phyloP scores from a whole-genome alignment of 169 alveolate species.

The Plasmodium falciparum region DNA sequence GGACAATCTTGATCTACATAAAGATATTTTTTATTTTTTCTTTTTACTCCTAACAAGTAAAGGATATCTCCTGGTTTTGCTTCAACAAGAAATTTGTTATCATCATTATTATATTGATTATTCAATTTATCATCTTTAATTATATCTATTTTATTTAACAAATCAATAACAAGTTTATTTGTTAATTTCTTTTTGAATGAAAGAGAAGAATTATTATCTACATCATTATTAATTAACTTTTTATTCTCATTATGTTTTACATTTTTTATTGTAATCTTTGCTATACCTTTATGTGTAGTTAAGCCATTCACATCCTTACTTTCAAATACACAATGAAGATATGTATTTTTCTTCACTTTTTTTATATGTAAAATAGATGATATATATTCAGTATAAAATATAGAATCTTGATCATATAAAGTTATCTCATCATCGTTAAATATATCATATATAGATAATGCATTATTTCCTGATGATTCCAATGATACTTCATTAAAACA shows the following conservation, averaged over 20 bases:
- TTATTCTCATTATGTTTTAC: not conserved
- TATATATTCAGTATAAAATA: conserved; percentile 18
- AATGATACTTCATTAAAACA: conserved; percentile 56
- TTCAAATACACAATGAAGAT: conserved; percentile 38
- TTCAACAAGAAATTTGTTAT: not conserved
- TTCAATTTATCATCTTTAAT: conserved; percentile 22
- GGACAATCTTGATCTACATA: conserved; percentile 38
- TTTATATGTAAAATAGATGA: conserved; percentile 48
- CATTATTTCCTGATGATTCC: conserved; percentile 18
- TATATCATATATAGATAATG: conserved; percentile 42
- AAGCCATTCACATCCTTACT: conserved; percentile 15
- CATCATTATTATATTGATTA: not conserved
- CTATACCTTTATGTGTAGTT: conserved; percentile 35
- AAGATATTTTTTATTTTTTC: not conserved
- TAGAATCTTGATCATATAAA: not conserved
- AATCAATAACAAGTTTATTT: conserved; percentile 19
- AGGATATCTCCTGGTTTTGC: conserved; percentile 35
- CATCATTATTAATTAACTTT: not conserved
- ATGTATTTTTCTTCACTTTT: conserved; percentile 12
- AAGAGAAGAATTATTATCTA: not conserved
- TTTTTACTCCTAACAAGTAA: conserved; percentile 33
- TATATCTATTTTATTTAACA: conserved; percentile 27
- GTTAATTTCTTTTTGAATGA: not conserved
- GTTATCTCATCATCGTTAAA: conserved; percentile 25
- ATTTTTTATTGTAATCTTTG: conserved; percentile 37